phyloP scores from a whole-genome alignment of 1,139 yeast genomes.

The Scheffersomyces quercinus region DNA sequence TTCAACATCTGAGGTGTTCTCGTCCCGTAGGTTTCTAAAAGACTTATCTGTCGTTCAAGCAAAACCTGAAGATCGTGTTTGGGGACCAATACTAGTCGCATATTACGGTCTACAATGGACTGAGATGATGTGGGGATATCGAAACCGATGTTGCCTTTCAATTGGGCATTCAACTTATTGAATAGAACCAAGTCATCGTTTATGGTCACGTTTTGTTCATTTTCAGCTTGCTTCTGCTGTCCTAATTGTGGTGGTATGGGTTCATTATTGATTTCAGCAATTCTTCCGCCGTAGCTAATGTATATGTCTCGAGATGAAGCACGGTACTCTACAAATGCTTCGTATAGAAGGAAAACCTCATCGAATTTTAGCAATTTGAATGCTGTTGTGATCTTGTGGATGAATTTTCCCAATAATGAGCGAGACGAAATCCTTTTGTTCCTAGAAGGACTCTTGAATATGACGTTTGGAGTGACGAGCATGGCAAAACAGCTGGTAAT shows the following conservation, averaged over 20 bases:
- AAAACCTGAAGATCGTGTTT: constrained; percentile 54
- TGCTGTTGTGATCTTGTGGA: constrained; percentile 43
- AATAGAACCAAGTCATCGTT: constrained; percentile 19
- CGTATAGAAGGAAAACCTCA: constrained; percentile 54
- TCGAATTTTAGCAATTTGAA: constrained; percentile 60
- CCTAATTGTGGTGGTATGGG: neutral
- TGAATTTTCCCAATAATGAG: constrained; percentile 39
- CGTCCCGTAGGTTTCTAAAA: constrained; percentile 55
- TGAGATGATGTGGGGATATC: constrained; percentile 15
- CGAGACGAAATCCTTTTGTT: constrained; percentile 26
- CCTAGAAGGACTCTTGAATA: constrained; percentile 2
- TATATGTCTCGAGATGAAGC: constrained; percentile 30
- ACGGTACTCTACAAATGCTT: constrained; percentile 53
- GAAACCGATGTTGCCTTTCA: constrained; percentile 21
- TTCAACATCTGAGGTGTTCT: constrained; percentile 50
- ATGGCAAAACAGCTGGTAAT: constrained; percentile 12
- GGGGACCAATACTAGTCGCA: constrained; percentile 39
- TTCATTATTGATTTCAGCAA: constrained; percentile 3
- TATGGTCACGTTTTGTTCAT: constrained; percentile 8
- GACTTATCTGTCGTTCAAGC: constrained; percentile 56
- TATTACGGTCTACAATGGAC: constrained; percentile 10
- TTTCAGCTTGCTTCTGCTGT: constrained; percentile 2
- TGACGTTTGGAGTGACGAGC: constrained; percentile 11
- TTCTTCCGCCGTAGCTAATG: constrained; percentile 20
- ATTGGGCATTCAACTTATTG: constrained; percentile 20